phyloP scores from a whole-genome alignment of 2,329 filamentous ascomycete genomes.

The Dendrostoma leiphaemia region DNA sequence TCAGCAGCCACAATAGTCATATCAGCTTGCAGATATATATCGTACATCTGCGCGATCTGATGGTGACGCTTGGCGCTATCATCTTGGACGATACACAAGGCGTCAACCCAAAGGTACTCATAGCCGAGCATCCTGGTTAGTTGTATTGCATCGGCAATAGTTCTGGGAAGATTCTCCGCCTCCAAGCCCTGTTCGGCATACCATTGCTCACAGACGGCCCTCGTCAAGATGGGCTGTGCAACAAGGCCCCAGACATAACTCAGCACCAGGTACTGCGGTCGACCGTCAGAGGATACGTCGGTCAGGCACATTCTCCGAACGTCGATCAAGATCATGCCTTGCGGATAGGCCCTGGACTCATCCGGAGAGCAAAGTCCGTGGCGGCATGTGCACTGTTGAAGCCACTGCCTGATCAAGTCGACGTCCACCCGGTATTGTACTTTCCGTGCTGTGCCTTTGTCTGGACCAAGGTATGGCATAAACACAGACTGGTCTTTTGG shows the following conservation, averaged over 20 bases:
- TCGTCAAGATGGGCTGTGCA: background rate
- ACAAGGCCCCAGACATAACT: constrained; percentile 28
- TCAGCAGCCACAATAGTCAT: constrained; percentile 1
- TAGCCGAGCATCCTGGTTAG: constrained; percentile 11
- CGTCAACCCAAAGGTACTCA: constrained; percentile 22
- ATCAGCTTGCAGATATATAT: constrained; percentile 2
- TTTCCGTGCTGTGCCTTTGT: too few species aligned
- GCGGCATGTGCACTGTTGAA: too few species aligned
- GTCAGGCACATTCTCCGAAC: too few species aligned
- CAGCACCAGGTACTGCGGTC: constrained; percentile 1
- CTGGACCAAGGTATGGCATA: too few species aligned
- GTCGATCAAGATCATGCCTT: too few species aligned
- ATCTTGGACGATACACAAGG: constrained; percentile 23
- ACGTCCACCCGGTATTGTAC: too few species aligned
- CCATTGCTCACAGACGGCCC: background rate
- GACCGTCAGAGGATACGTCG: too few species aligned
- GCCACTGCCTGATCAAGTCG: too few species aligned
- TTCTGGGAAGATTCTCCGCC: background rate
- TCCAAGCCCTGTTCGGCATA: background rate
- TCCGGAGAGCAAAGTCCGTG: too few species aligned
- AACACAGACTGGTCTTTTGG: too few species aligned
- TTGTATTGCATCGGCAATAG: constrained; percentile 17
- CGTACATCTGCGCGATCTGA: constrained; percentile 4
- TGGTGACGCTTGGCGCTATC: constrained; percentile 5
- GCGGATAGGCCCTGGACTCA: too few species aligned